Evolutionary conservation across 179 eudicot genomes (phyloP).

Genomic region (Silene noctiflora): DNA sequence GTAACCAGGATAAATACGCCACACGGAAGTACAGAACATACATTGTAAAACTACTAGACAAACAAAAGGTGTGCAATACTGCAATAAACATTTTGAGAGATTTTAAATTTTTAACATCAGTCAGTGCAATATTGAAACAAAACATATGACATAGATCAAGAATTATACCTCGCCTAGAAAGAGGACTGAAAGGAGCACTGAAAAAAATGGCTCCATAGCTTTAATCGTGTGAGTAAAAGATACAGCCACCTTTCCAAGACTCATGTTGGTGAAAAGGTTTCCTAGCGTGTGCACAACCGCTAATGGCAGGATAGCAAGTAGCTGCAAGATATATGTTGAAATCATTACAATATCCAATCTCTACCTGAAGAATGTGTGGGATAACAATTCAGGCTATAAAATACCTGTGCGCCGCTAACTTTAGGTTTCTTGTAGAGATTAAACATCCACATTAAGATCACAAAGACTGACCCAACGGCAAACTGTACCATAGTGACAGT

Average conservation of each 20-base stretch:
- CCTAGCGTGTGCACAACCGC: slow-evolving; percentile 86
- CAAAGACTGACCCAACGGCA: slow-evolving; percentile 75
- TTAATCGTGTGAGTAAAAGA: slow-evolving; percentile 97
- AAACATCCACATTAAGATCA: slow-evolving; percentile 70
- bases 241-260: slow-evolving; percentile 97
- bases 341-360: neutral
- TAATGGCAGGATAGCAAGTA: slow-evolving; percentile 73
- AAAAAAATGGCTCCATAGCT: slow-evolving; percentile 98
- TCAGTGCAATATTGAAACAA: neutral
- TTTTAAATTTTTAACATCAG: neutral
- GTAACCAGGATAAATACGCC: neutral
- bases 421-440: slow-evolving; percentile 85
- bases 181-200: slow-evolving; percentile 77
- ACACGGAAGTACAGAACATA: neutral
- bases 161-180: slow-evolving; percentile 79
- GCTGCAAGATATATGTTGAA: slow-evolving; percentile 44
- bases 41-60: neutral
- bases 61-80: neutral
- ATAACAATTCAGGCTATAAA: neutral
- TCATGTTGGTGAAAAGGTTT: slow-evolving; percentile 95
- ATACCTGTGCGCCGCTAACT: slow-evolving; percentile 76
- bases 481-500: slow-evolving; percentile 73
- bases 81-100: neutral
- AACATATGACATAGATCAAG: neutral
- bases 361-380: neutral